These are phyloP conservation scores for Auxenochlorella protothecoides DNA, from an alignment of 139 green algal genomes.

Conservation along the genomic window DNA sequence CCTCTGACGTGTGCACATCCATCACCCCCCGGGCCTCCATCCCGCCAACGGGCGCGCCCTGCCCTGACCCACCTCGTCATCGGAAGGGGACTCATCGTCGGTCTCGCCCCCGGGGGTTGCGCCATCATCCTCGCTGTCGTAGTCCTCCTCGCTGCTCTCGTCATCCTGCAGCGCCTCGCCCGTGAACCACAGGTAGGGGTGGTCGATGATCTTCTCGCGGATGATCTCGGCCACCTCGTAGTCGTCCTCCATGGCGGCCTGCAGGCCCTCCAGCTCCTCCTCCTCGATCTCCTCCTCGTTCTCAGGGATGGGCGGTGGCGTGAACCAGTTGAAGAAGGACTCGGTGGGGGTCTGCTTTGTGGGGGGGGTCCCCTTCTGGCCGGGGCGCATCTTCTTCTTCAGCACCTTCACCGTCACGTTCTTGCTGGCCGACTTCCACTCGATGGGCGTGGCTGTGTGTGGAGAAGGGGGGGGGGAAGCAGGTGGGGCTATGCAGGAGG, in stretches of 20 bases:
- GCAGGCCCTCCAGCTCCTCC: slow-evolving; percentile 80
- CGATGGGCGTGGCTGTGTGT: slow-evolving; percentile 51
- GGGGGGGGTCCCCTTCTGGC: slow-evolving; percentile 6
- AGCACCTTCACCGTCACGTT: slow-evolving; percentile 85
- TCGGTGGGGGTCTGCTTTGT: slow-evolving; percentile 79
- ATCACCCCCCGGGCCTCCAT: no score
- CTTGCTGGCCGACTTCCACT: slow-evolving; percentile 77
- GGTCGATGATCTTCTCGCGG: slow-evolving; percentile 71
- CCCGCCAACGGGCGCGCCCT: no score
- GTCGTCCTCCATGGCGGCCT: slow-evolving; percentile 73
- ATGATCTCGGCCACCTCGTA: slow-evolving; percentile 72
- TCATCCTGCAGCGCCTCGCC: slow-evolving; percentile 74
- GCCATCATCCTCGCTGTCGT: slow-evolving; percentile 34
- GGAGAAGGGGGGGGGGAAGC: background rate
- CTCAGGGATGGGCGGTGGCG: slow-evolving; percentile 45
- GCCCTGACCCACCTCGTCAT: slow-evolving; percentile 2
- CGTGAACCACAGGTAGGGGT: slow-evolving; percentile 84
- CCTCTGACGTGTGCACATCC: no score
- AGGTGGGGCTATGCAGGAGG: background rate
- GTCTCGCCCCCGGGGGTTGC: slow-evolving; percentile 7
- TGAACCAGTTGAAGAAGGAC: slow-evolving; percentile 95
- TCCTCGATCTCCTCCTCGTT: slow-evolving; percentile 72
- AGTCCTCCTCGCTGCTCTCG: slow-evolving; percentile 30
- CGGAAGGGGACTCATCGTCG: slow-evolving; percentile 2
- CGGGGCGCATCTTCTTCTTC: slow-evolving; percentile 94